phyloP scores from a whole-genome alignment of 2,329 filamentous ascomycete species.

The Colletotrichum australisinense region DNA sequence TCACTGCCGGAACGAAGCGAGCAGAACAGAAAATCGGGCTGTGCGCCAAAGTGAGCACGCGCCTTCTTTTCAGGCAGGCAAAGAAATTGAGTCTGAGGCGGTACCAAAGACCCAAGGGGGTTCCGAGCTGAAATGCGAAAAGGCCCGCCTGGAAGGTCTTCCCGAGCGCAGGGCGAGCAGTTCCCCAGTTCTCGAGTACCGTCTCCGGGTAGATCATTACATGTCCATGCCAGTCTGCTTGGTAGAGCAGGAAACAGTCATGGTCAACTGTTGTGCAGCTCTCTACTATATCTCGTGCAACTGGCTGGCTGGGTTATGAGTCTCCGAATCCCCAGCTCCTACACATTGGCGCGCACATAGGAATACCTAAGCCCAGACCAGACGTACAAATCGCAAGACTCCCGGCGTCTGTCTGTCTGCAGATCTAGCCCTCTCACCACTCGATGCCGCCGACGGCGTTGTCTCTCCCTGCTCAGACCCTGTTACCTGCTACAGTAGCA shows the following conservation, averaged over 20 bases:
- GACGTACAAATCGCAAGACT: neutral
- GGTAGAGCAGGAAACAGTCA: neutral
- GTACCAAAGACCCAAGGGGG: neutral
- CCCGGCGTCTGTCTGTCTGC: neutral
- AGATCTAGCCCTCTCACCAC: neutral
- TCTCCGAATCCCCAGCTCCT: neutral
- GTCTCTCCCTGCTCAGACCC: neutral
- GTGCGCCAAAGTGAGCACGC: slow-evolving; percentile 6
- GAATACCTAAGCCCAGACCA: neutral
- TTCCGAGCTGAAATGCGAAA: slow-evolving; percentile 9
- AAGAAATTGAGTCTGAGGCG: neutral
- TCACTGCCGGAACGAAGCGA: slow-evolving; percentile 2
- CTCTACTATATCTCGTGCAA: no score
- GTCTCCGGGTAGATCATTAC: neutral
- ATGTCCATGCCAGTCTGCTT: neutral
- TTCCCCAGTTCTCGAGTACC: neutral
- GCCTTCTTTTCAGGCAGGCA: neutral
- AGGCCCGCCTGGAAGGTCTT: slow-evolving; percentile 7
- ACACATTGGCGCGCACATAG: neutral
- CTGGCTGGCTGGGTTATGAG: neutral
- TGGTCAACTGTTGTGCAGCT: neutral
- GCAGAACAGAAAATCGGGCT: neutral
- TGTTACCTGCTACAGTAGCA: neutral
- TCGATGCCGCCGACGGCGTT: neutral
- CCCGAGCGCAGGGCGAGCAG: slow-evolving; percentile 5